Percentiles rank a stretch among this genome's conserved stretches.
phyloP scores from a whole-genome alignment of 1,139 yeast species.

The Arxiozyma heterogenica region DNA sequence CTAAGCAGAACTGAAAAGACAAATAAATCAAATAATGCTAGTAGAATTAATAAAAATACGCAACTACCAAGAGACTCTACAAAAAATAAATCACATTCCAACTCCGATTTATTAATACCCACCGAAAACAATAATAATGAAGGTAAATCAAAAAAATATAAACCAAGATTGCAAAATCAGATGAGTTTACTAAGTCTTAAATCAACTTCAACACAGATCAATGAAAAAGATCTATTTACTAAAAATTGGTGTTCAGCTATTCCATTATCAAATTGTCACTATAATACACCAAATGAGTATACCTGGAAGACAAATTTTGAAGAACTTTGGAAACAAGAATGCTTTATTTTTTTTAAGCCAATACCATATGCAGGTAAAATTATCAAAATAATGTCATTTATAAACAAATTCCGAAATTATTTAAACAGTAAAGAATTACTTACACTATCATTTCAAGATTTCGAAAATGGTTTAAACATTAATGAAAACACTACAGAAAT shows the following conservation, averaged over 20 bases:
- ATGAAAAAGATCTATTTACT: slow-evolving; percentile 5
- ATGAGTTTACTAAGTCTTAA: slow-evolving; percentile 1
- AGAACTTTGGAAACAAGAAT: slow-evolving; percentile 7
- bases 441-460: slow-evolving; percentile 38
- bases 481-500: slow-evolving; percentile 14
- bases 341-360: slow-evolving; percentile 15
- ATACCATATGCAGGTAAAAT: slow-evolving; percentile 41
- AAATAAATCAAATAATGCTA: too few species aligned
- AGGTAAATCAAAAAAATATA: neutral
- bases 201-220: slow-evolving; percentile 5
- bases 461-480: slow-evolving; percentile 43
- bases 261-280: neutral
- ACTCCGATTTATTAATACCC: too few species aligned
- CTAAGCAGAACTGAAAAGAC: too few species aligned
- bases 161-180: neutral
- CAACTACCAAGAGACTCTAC: neutral
- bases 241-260: slow-evolving; percentile 8
- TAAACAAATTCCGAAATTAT: slow-evolving; percentile 36
- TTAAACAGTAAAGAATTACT: slow-evolving; percentile 27
- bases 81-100: too few species aligned
- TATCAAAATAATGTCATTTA: slow-evolving; percentile 37
- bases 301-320: neutral
- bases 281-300: neutral
- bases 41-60: too few species aligned
- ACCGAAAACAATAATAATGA: neutral